Evolutionary conservation across 306 rosid genomes (phyloP).

Genomic region (Glycine tomentella): DNA sequence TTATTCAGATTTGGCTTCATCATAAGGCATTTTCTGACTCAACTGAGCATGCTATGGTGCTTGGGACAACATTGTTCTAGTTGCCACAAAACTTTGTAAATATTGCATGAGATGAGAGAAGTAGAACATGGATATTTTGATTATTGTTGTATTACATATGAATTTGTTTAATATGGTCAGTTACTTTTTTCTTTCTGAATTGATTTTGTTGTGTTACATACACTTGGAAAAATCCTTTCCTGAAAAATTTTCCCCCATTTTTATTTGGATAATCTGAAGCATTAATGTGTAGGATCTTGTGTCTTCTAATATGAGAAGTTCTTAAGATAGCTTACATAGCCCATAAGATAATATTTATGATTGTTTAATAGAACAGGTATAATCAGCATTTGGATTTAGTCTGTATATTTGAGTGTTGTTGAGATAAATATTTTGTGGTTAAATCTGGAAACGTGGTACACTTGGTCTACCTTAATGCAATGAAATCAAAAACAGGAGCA

Average conservation of each 20-base stretch:
- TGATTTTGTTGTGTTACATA: no score
- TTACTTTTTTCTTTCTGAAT: no score
- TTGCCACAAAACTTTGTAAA: background rate
- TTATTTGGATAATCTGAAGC: background rate
- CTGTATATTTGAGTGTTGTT: conserved; percentile 2
- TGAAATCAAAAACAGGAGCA: background rate
- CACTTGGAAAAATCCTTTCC: no score
- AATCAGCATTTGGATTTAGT: background rate
- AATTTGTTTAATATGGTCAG: no score
- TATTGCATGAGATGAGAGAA: background rate
- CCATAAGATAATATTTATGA: background rate
- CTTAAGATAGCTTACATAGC: conserved; percentile 1
- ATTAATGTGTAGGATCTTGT: conserved; percentile 18
- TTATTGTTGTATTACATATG: conserved; percentile 4
- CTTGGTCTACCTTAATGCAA: no score
- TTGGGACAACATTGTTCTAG: conserved; percentile 2
- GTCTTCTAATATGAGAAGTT: conserved; percentile 1
- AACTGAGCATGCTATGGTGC: conserved; percentile 6
- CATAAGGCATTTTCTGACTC: conserved; percentile 12
- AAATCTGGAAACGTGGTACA: background rate
- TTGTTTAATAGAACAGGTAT: conserved; percentile 7
- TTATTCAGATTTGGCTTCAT: conserved; percentile 4
- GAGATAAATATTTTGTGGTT: background rate
- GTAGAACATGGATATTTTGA: background rate
- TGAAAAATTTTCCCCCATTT: background rate